These are phyloP conservation scores for Trichoderma sp. DNA, from an alignment of 2,329 filamentous ascomycete genomes.

Conservation along the genomic window DNA sequence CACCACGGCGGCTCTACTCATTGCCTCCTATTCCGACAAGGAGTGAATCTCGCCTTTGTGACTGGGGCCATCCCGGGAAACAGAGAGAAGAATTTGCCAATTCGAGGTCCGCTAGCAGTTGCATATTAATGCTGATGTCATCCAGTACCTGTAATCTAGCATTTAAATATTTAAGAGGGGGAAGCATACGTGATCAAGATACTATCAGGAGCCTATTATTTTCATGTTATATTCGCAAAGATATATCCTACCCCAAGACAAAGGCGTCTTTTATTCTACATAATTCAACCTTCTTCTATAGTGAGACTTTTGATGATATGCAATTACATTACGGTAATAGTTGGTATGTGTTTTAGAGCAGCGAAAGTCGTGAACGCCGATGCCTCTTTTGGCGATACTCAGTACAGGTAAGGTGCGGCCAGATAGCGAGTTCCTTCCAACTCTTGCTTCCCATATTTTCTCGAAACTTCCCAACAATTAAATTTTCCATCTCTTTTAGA, in stretches of 20 bases:
- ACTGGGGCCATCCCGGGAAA: constrained; percentile 23
- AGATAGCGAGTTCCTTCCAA: neutral
- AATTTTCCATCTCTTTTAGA: neutral
- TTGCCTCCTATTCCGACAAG: constrained; percentile 62
- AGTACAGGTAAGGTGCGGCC: neutral
- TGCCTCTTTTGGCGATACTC: neutral
- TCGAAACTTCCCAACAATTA: neutral
- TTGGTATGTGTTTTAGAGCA: too few relatives aligned
- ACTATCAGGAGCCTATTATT: neutral
- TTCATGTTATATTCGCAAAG: neutral
- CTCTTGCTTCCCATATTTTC: neutral
- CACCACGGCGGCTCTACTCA: constrained; percentile 70
- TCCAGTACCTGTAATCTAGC: neutral
- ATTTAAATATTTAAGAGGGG: neutral
- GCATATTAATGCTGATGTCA: constrained; percentile 10
- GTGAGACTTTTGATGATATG: too few relatives aligned
- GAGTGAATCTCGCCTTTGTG: constrained; percentile 42
- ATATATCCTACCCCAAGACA: too few relatives aligned
- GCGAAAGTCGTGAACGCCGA: neutral
- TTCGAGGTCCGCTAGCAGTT: constrained; percentile 26
- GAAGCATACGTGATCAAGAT: neutral
- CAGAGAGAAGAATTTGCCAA: constrained; percentile 23
- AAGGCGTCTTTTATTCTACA: too few relatives aligned
- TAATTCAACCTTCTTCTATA: too few relatives aligned
- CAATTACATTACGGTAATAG: too few relatives aligned